A percentile compares a stretch with the other conserved stretches of the same genome.
Conservation (phyloP, 768 basidiomycete genomes). For the Lentinula sp. region DNA sequence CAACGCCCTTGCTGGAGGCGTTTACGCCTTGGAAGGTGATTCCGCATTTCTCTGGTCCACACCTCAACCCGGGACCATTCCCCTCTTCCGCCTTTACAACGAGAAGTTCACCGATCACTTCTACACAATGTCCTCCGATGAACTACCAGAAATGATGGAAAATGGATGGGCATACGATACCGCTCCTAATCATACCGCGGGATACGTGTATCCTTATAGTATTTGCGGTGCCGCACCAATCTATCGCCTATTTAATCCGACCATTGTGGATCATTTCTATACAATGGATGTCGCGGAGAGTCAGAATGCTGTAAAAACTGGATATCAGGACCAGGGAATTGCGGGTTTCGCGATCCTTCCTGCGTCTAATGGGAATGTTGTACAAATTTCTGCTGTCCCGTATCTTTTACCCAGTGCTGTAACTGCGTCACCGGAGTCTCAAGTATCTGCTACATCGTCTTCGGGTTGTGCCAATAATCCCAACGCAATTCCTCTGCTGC, state of each 20-base stretch:
- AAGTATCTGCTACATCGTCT: neutral
- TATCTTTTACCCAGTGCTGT: neutral
- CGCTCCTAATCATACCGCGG: neutral
- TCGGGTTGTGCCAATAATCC: neutral
- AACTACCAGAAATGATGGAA: neutral
- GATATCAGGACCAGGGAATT: neutral
- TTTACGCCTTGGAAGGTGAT: neutral
- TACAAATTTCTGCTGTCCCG: neutral
- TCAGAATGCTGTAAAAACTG: neutral
- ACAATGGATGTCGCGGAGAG: neutral
- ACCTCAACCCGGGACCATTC: neutral
- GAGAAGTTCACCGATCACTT: neutral
- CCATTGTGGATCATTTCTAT: neutral
- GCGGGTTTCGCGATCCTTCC: neutral
- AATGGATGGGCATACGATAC: neutral
- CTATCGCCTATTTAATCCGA: neutral
- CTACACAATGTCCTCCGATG: neutral
- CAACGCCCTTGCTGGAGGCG: neutral
- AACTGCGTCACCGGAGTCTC: neutral
- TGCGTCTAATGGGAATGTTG: neutral
- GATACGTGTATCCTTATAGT: neutral
- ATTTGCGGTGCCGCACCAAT: neutral
- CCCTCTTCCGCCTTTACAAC: neutral
- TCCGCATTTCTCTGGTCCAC: neutral
- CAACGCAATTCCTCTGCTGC: neutral